Evolutionary conservation across 352 stramenopile genomes (phyloP).

Genomic region (Paralagenidium karlingii): DNA sequence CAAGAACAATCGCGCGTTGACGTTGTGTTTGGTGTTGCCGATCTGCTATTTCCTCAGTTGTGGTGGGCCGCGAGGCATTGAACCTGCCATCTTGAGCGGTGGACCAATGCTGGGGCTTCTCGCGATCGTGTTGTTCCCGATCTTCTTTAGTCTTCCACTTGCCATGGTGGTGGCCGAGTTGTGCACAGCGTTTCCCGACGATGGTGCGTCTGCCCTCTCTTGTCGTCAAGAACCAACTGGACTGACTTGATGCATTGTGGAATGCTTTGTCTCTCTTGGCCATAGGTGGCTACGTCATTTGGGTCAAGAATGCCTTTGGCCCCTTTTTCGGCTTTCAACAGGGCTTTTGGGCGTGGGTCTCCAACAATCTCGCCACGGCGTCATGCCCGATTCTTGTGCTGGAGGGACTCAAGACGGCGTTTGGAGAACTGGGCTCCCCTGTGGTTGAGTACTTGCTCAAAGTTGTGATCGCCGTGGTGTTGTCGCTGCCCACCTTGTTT

Average conservation of each 20-base stretch:
- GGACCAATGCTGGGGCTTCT: conserved; percentile 43
- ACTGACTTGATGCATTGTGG: too few species aligned
- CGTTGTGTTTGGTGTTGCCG: too few species aligned
- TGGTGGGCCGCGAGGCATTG: conserved; percentile 5
- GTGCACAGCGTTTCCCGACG: conserved; percentile 79
- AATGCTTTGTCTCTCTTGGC: too few species aligned
- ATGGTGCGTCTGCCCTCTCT: too few species aligned
- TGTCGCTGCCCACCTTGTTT: conserved; percentile 20
- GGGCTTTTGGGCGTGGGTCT: conserved; percentile 65
- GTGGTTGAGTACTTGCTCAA: conserved; percentile 19
- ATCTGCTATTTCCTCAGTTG: conserved; percentile 48
- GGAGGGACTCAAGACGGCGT: too few species aligned
- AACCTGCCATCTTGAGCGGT: conserved; percentile 5
- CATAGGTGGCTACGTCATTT: conserved; percentile 77
- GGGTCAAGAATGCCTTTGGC: conserved; percentile 85
- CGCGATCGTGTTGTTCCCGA: conserved; percentile 56
- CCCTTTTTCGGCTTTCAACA: conserved; percentile 66
- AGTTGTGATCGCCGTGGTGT: conserved; percentile 10
- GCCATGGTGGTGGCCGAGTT: conserved; percentile 90
- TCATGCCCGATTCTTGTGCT: too few species aligned
- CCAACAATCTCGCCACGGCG: too few species aligned
- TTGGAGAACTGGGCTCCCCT: too few species aligned
- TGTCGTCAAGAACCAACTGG: too few species aligned
- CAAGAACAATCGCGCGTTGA: too few species aligned
- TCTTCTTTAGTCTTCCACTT: conserved; percentile 76